Evolutionary conservation across 495 filamentous ascomycete species (phyloP).

Genomic region (Neurospora intermedia): DNA sequence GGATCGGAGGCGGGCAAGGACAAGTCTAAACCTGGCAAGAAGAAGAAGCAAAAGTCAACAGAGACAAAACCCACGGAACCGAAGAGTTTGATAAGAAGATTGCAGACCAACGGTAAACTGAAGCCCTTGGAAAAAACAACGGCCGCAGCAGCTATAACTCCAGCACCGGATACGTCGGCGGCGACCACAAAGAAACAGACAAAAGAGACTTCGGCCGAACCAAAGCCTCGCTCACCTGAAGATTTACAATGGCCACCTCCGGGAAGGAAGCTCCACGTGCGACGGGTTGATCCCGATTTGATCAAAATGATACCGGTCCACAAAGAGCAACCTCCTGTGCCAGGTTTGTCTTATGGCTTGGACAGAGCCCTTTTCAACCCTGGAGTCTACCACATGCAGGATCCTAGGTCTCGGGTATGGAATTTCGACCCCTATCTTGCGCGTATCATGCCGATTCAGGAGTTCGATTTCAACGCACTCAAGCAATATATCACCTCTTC

Average conservation of each 20-base stretch:
- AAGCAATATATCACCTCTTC: slow-evolving; percentile 85
- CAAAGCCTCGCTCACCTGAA: background rate
- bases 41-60: background rate
- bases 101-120: background rate
- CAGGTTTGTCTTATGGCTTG: slow-evolving; percentile 64
- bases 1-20: background rate
- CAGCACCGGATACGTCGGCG: slow-evolving; percentile 6
- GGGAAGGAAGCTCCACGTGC: slow-evolving; percentile 6
- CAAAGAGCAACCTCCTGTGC: slow-evolving; percentile 48
- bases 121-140: background rate
- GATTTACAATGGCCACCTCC: slow-evolving; percentile 3
- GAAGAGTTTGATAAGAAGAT: background rate
- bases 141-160: slow-evolving; percentile 2
- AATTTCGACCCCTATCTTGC: slow-evolving; percentile 95
- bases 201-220: background rate
- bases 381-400: slow-evolving; percentile 84
- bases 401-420: slow-evolving; percentile 75
- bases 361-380: slow-evolving; percentile 93
- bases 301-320: slow-evolving; percentile 35
- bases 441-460: slow-evolving; percentile 76
- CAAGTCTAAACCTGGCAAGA: background rate
- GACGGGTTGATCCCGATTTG: slow-evolving; percentile 14
- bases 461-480: slow-evolving; percentile 85
- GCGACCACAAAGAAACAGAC: background rate
- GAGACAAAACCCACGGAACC: background rate